Percentiles rank a stretch among this genome's conserved stretches.
Evolutionary conservation across 2,329 filamentous ascomycete genomes (phyloP).

Genomic region (Colletotrichum eremochloae): DNA sequence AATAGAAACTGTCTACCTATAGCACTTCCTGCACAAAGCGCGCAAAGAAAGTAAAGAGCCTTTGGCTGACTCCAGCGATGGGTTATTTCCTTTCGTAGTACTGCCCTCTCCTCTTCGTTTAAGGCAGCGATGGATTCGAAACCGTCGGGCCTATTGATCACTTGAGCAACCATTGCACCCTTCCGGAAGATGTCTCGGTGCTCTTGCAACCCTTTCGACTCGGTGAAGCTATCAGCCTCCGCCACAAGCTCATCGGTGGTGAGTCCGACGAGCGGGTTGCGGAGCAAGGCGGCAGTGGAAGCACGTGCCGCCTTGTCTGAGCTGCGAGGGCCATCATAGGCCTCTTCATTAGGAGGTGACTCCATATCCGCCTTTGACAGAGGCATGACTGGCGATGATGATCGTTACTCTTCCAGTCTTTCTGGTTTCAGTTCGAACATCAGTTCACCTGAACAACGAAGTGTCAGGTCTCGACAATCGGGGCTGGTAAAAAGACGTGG

Average conservation of each 20-base stretch:
- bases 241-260: constrained; percentile 48
- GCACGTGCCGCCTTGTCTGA: constrained; percentile 25
- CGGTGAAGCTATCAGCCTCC: constrained; percentile 55
- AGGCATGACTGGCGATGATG: constrained; percentile 11
- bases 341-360: constrained; percentile 22
- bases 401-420: neutral
- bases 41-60: constrained; percentile 53
- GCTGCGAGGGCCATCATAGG: constrained; percentile 2
- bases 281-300: constrained; percentile 47
- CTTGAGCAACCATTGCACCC: constrained; percentile 65
- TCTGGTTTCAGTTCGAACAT: no score
- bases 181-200: constrained; percentile 61
- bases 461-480: no score
- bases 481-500: constrained; percentile 1
- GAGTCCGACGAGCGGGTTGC: constrained; percentile 50
- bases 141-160: constrained; percentile 52
- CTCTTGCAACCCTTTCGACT: constrained; percentile 50
- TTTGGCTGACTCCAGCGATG: constrained; percentile 52
- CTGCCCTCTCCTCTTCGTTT: constrained; percentile 47
- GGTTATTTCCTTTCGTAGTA: constrained; percentile 48
- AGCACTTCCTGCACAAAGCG: constrained; percentile 57
- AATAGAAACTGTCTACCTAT: constrained; percentile 50
- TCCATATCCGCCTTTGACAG: constrained; percentile 29
- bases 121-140: constrained; percentile 49
- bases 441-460: neutral